Conservation (phyloP, 192 early-diverging fungal genomes). For the Podila horticola region DNA sequence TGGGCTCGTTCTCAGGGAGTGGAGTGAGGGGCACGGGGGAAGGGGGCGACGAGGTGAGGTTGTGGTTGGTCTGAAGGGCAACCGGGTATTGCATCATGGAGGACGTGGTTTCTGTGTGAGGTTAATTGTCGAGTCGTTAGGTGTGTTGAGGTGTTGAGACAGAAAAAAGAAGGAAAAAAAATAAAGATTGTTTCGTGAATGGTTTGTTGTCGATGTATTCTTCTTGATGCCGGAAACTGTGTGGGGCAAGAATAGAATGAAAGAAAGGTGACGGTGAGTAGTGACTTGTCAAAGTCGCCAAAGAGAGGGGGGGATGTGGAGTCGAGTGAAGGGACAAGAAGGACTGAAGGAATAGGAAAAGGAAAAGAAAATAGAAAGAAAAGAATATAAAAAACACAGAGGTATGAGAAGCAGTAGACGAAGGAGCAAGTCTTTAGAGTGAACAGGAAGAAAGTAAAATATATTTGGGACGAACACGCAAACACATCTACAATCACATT, state of each 20-base stretch:
- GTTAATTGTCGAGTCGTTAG: neutral
- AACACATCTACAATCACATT: too few relatives aligned
- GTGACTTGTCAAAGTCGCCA: neutral
- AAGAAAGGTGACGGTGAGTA: neutral
- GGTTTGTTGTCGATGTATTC: too few relatives aligned
- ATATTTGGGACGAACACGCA: neutral
- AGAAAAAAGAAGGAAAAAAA: neutral
- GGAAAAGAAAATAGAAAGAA: neutral
- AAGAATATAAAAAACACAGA: neutral
- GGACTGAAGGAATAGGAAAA: neutral
- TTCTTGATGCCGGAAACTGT: neutral
- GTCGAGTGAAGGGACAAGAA: constrained; percentile 6
- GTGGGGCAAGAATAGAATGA: neutral
- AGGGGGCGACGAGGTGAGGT: constrained; percentile 20
- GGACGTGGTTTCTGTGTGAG: neutral
- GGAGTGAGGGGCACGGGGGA: constrained; percentile 40
- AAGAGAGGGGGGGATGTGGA: neutral
- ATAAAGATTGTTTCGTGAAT: too few relatives aligned
- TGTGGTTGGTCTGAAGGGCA: constrained; percentile 24
- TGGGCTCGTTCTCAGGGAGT: constrained; percentile 21
- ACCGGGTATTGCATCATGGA: constrained; percentile 34
- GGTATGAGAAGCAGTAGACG: neutral
- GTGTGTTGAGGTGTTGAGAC: neutral
- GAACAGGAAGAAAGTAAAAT: neutral
- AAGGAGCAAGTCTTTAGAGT: neutral